phyloP scores from a whole-genome alignment of 345 rosid genomes.

The Populus deltoides region DNA sequence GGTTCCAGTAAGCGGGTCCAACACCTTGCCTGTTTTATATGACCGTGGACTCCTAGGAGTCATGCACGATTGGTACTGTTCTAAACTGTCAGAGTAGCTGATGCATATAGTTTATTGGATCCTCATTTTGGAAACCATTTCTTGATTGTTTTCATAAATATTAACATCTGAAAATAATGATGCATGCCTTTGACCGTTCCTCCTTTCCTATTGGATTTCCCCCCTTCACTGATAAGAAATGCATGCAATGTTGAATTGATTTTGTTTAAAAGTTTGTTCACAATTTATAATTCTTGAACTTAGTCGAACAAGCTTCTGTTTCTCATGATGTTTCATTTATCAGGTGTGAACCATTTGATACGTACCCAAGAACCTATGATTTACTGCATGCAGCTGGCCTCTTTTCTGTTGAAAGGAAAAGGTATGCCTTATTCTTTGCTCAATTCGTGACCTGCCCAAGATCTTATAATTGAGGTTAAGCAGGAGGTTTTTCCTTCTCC shows the following conservation, averaged over 20 bases:
- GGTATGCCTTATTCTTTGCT: constrained; percentile 38
- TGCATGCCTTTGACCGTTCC: background rate
- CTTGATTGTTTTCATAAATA: background rate
- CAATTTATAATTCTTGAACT: background rate
- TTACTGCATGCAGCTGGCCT: constrained; percentile 85
- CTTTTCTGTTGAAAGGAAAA: constrained; percentile 80
- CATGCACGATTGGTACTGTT: constrained; percentile 88
- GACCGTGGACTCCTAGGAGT: constrained; percentile 96
- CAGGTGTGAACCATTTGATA: constrained; percentile 98
- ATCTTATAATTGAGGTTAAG: background rate
- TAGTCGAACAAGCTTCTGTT: background rate
- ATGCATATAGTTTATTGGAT: constrained; percentile 2
- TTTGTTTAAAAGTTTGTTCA: background rate
- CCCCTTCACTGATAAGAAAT: background rate
- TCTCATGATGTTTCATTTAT: background rate
- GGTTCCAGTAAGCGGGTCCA: constrained; percentile 83
- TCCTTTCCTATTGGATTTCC: background rate
- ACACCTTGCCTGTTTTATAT: constrained; percentile 91
- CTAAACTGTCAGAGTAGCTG: constrained; percentile 10
- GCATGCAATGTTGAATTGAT: background rate
- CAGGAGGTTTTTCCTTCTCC: background rate
- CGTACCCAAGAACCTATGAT: constrained; percentile 94
- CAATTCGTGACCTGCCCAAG: background rate
- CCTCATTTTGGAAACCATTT: background rate
- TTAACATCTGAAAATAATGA: background rate